A percentile compares a stretch with the other conserved stretches of the same genome.
Conservation (phyloP, 371 early-diverging fungal species). For the Fennellomyces sp. region DNA sequence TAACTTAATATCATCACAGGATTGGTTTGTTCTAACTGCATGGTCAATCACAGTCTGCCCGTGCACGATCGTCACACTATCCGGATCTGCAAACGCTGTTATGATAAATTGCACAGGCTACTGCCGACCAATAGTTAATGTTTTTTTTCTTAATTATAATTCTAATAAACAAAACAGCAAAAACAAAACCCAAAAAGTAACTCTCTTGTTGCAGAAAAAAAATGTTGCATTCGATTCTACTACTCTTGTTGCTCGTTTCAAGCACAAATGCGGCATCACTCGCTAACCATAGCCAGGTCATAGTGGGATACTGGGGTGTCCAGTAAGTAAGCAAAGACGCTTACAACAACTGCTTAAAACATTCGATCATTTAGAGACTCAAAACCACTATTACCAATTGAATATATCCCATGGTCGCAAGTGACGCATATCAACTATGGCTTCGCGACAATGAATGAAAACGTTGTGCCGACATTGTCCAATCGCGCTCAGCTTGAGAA, state of each 20-base stretch:
- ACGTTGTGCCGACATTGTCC: slow-evolving; percentile 8
- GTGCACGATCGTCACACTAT: slow-evolving; percentile 36
- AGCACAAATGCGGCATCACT: too few species aligned
- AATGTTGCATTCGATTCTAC: too few species aligned
- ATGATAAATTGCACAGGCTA: not conserved
- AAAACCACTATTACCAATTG: slow-evolving; percentile 20
- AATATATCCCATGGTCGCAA: slow-evolving; percentile 27
- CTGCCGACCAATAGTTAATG: not conserved
- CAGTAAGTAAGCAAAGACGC: not conserved
- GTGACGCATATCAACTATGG: slow-evolving; percentile 28
- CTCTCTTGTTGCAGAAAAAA: too few species aligned
- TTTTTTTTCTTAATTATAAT: too few species aligned
- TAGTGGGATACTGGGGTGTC: slow-evolving; percentile 7
- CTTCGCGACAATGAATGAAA: slow-evolving; percentile 18
- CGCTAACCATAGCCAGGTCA: too few species aligned
- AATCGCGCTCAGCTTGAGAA: slow-evolving; percentile 15
- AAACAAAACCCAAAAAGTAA: too few species aligned
- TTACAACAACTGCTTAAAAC: not conserved
- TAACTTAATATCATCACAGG: too few species aligned
- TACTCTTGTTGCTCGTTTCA: too few species aligned
- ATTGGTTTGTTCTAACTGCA: slow-evolving; percentile 34
- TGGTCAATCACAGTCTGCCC: slow-evolving; percentile 20
- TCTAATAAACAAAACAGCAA: too few species aligned
- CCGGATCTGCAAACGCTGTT: slow-evolving; percentile 34
- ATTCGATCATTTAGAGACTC: slow-evolving; percentile 7